These are phyloP conservation scores for Ambrosiella cleistominuta DNA, from an alignment of 2,329 filamentous ascomycete species.

Conservation along the genomic window DNA sequence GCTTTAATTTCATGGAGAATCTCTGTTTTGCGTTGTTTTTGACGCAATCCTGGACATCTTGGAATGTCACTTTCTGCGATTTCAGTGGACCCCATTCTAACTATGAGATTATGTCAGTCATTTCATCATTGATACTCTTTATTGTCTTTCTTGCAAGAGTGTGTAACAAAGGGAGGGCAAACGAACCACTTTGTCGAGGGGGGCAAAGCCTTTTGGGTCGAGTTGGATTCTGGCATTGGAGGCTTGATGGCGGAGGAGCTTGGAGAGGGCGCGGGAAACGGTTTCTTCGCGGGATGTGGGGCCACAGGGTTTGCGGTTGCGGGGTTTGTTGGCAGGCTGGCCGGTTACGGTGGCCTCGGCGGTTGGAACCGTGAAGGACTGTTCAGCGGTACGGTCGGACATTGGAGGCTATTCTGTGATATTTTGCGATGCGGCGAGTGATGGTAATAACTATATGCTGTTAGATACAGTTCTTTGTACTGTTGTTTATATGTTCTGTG, in stretches of 20 bases:
- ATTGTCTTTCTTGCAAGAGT: background rate
- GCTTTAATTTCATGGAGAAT: slow-evolving; percentile 49
- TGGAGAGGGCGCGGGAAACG: slow-evolving; percentile 37
- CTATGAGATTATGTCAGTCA: slow-evolving; percentile 18
- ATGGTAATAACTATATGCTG: too few species aligned
- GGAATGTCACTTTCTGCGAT: slow-evolving; percentile 53
- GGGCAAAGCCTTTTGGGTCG: slow-evolving; percentile 41
- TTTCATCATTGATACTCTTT: background rate
- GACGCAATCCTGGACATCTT: slow-evolving; percentile 55
- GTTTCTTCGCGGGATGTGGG: slow-evolving; percentile 27
- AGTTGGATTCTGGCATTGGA: slow-evolving; percentile 37
- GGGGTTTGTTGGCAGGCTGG: background rate
- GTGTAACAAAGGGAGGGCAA: slow-evolving; percentile 1
- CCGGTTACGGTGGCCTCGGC: background rate
- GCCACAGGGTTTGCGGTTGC: slow-evolving; percentile 15
- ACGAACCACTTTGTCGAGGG: slow-evolving; percentile 37
- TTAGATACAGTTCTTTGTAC: too few species aligned
- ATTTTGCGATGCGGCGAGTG: too few species aligned
- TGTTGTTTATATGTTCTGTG: too few species aligned
- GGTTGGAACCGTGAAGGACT: background rate
- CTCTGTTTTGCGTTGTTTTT: slow-evolving; percentile 74
- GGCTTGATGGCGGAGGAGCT: slow-evolving; percentile 38
- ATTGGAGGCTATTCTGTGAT: too few species aligned
- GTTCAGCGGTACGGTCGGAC: background rate
- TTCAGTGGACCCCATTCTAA: slow-evolving; percentile 41